Conservation (phyloP, 2,329 filamentous ascomycete species). For the Penicillium freii region DNA sequence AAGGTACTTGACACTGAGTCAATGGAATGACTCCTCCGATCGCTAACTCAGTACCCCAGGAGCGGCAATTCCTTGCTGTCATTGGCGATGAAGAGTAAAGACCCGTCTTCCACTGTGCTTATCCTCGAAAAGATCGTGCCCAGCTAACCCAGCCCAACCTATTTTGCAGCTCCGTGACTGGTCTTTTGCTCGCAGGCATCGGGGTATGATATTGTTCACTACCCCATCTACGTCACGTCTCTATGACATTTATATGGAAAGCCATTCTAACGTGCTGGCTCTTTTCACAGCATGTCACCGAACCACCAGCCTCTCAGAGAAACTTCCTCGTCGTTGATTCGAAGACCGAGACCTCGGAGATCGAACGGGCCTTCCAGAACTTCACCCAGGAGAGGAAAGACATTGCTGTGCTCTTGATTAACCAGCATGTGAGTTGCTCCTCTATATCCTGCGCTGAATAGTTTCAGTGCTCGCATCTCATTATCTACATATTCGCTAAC, state of each 20-base stretch:
- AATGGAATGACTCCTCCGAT: constrained; percentile 45
- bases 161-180: constrained; percentile 80
- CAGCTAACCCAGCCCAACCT: constrained; percentile 18
- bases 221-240: not conserved
- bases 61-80: constrained; percentile 93
- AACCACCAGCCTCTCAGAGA: constrained; percentile 84
- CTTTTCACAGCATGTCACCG: constrained; percentile 73
- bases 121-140: not conserved
- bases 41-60: constrained; percentile 47
- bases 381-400: constrained; percentile 92
- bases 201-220: constrained; percentile 62
- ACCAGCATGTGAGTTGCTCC: constrained; percentile 74
- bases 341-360: constrained; percentile 85
- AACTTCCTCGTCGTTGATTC: constrained; percentile 96
- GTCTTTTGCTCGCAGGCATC: constrained; percentile 89
- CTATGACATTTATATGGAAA: not conserved
- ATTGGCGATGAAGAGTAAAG: constrained; percentile 83
- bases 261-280: constrained; percentile 3
- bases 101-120: not conserved
- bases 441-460: not conserved
- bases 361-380: constrained; percentile 84
- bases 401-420: constrained; percentile 94
- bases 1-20: constrained; percentile 43
- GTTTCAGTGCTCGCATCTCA: not conserved
- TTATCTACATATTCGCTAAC: not conserved